Conservation (phyloP, 2,329 filamentous ascomycete genomes). For the Monosporascus sp. region DNA sequence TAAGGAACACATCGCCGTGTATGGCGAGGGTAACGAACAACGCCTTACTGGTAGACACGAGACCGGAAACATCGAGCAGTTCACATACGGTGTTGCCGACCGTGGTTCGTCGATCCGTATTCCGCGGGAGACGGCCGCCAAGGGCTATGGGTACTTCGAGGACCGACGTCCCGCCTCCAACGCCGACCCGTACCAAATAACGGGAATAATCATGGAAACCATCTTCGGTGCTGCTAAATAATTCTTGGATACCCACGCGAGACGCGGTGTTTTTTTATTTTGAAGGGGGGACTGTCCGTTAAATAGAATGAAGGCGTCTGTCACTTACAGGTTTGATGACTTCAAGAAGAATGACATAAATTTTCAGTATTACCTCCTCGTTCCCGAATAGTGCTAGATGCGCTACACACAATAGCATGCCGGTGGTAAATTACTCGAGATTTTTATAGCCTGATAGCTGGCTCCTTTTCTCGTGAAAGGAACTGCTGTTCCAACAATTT, state of each 20-base stretch:
- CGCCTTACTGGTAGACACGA: conserved; percentile 92
- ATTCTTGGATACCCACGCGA: conserved; percentile 13
- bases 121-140: conserved; percentile 74
- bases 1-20: conserved; percentile 83
- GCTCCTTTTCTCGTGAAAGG: too few relatives aligned
- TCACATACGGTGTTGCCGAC: conserved; percentile 92
- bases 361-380: too few relatives aligned
- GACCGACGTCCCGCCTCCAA: conserved; percentile 77
- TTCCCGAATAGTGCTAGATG: too few relatives aligned
- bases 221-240: conserved; percentile 33
- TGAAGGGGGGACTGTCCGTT: background rate
- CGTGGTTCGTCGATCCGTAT: conserved; percentile 92
- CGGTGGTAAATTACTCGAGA: too few relatives aligned
- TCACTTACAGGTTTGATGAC: too few relatives aligned
- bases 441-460: too few relatives aligned
- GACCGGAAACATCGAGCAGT: conserved; percentile 89
- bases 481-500: too few relatives aligned
- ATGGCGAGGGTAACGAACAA: conserved; percentile 91
- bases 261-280: conserved; percentile 2
- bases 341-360: too few relatives aligned
- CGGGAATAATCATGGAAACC: conserved; percentile 41
- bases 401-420: too few relatives aligned
- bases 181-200: conserved; percentile 67
- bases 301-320: too few relatives aligned
- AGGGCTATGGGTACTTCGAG: conserved; percentile 95